Base-by-base conservation (phyloP, 139 green algal species). In the Tetratostichococcus sp. region DNA sequence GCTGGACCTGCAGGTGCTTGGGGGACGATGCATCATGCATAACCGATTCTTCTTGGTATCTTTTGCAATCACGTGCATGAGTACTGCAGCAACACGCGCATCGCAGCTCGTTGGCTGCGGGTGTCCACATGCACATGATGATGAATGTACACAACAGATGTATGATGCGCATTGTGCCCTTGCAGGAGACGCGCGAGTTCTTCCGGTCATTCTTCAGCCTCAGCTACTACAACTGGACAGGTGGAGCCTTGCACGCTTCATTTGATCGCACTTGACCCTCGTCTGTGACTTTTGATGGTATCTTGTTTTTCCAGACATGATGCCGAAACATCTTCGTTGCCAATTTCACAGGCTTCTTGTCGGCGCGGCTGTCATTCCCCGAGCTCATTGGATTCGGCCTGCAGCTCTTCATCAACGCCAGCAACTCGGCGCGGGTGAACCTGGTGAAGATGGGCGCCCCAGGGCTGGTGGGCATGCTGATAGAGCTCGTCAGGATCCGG, bases 131-230 rank as follows among this genome's bases (percentile, higher is more conserved):
- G n/a, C n/a, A n/a, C n/a, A n/a, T n/a, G n/a, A n/a, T n/a, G n/a
- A n/a, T n/a, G n/a, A n/a, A n/a, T n/a, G n/a, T n/a, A n/a, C n/a
- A n/a, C n/a, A n/a, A n/a, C n/a, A n/a, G 23, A 66, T 17, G 58
- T 66, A 6, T 66, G 58, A 11, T 66, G 14, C 22, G 23, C 25
- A 31, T 66, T 67, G 82, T 84, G 75, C 72, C 80, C 50, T 87
- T 87, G 82, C 32, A 76, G 25, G 86, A 94, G 69, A 98, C 90
- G 17, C 86, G 95, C 3, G 77, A 95, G 31, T 99, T 99, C 80
- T 99, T 99, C 80, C 71, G 84, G 31, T 93, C 95, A 30, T 99
- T 99, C 82, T 99, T 99, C 86, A 82, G 81, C 28, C 86, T 99
- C 1, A 89, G 82, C 21, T 83, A 92, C 78, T 93, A 88, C 80